A percentile compares a stretch with the other conserved stretches of the same genome.
Evolutionary conservation across 768 basidiomycete species (phyloP).

Genomic region (Amanita brunnescens): DNA sequence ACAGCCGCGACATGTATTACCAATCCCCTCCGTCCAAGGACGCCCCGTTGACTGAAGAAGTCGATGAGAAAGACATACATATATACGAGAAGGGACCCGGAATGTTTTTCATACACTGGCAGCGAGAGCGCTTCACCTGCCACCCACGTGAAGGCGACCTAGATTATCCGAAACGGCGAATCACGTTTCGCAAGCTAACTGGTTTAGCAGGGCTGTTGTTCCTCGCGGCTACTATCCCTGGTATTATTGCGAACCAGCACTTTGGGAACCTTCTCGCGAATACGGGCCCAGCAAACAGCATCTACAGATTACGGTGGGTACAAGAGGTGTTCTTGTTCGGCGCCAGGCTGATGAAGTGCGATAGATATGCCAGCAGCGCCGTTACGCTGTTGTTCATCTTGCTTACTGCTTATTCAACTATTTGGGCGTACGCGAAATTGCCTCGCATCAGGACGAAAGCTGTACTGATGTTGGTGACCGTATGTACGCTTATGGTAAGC

Average conservation of each 20-base stretch:
- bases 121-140: constrained; percentile 12
- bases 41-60: constrained; percentile 12
- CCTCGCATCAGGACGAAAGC: constrained; percentile 20
- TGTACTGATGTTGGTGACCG: constrained; percentile 12
- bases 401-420: constrained; percentile 1
- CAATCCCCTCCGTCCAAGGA: constrained; percentile 18
- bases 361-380: constrained; percentile 15
- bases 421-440: constrained; percentile 18
- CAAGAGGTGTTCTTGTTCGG: background rate
- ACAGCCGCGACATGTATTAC: constrained; percentile 20
- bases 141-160: constrained; percentile 19
- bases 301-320: constrained; percentile 7
- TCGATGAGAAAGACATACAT: background rate
- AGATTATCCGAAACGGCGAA: constrained; percentile 23
- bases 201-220: constrained; percentile 19
- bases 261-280: constrained; percentile 15
- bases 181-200: constrained; percentile 21
- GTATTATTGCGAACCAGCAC: constrained; percentile 19
- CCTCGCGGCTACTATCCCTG: constrained; percentile 22
- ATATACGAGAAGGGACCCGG: background rate
- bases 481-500: constrained; percentile 25
- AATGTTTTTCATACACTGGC: constrained; percentile 5
- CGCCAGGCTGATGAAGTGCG: background rate
- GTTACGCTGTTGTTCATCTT: constrained; percentile 10
- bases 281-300: constrained; percentile 13